Conservation (phyloP, 2,329 filamentous ascomycete species). For the Paecilomyces variotii region DNA sequence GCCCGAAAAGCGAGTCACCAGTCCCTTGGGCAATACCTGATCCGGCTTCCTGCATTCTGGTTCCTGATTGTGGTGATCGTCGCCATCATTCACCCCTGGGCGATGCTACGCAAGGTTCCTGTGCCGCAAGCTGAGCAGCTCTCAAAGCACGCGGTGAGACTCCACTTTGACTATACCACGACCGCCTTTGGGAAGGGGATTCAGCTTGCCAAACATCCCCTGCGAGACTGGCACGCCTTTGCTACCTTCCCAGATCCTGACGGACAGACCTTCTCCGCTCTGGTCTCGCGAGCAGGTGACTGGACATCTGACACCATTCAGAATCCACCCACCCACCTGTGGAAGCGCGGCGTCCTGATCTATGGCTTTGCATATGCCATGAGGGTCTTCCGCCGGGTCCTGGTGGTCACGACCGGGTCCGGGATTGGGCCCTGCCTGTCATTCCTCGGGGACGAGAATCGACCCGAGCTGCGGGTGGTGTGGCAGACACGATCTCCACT, state of each 20-base stretch:
- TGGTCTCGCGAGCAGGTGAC: conserved; percentile 67
- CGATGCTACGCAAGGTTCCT: conserved; percentile 58
- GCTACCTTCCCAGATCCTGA: conserved; percentile 59
- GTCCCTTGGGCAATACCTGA: conserved; percentile 31
- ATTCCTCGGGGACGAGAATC: conserved; percentile 44
- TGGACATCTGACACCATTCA: conserved; percentile 62
- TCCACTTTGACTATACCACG: conserved; percentile 59
- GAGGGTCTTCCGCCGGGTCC: conserved; percentile 55
- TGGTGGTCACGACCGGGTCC: conserved; percentile 64
- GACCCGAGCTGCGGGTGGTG: conserved; percentile 48
- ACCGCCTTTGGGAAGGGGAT: conserved; percentile 50
- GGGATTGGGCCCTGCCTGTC: conserved; percentile 64
- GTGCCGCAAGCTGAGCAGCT: conserved; percentile 59
- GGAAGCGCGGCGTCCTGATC: conserved; percentile 60
- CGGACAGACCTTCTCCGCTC: conserved; percentile 54
- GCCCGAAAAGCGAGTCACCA: conserved; percentile 26
- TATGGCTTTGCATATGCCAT: conserved; percentile 62
- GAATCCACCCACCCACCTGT: conserved; percentile 53
- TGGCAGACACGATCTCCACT: conserved; percentile 60
- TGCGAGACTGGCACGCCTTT: conserved; percentile 68
- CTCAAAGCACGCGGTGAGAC: conserved; percentile 62
- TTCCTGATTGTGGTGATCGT: conserved; percentile 56
- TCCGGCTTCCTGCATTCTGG: conserved; percentile 55
- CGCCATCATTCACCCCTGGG: conserved; percentile 65
- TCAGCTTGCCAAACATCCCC: conserved; percentile 54